A percentile compares a stretch with the other conserved stretches of the same genome.
phyloP scores from a whole-genome alignment of 2,329 filamentous ascomycete genomes.

The Trichocomaceae sp. region DNA sequence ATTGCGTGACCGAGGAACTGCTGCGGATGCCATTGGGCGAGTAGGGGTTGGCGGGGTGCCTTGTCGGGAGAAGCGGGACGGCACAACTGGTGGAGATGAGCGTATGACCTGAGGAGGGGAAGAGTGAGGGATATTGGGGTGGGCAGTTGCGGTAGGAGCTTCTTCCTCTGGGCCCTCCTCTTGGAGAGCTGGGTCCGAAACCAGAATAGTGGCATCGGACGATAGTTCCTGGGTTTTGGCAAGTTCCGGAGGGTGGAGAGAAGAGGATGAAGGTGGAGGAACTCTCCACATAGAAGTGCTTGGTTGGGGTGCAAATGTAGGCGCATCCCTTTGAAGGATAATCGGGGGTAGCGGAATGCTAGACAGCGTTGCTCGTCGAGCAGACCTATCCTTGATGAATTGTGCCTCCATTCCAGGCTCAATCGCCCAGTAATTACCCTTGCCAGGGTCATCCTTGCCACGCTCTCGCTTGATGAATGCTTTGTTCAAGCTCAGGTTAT shows the following conservation, averaged over 20 bases:
- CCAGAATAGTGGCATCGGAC: slow-evolving; percentile 70
- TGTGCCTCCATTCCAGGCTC: slow-evolving; percentile 80
- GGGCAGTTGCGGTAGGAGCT: slow-evolving; percentile 20
- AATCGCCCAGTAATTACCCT: slow-evolving; percentile 96
- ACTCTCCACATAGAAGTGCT: slow-evolving; percentile 31
- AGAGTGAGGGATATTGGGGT: slow-evolving; percentile 32
- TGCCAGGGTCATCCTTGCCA: slow-evolving; percentile 93
- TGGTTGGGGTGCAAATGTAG: slow-evolving; percentile 25
- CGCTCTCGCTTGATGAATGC: slow-evolving; percentile 92
- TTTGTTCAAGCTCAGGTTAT: slow-evolving; percentile 96
- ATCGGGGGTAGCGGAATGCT: slow-evolving; percentile 34
- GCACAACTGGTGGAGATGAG: slow-evolving; percentile 79
- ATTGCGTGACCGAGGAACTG: slow-evolving; percentile 59
- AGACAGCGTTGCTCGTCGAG: slow-evolving; percentile 41
- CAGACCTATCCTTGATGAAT: slow-evolving; percentile 80
- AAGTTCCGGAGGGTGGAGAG: slow-evolving; percentile 14
- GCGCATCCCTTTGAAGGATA: slow-evolving; percentile 24
- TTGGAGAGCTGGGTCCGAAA: slow-evolving; percentile 58
- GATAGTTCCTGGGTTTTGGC: slow-evolving; percentile 51
- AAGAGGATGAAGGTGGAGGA: slow-evolving; percentile 19
- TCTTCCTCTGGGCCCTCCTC: slow-evolving; percentile 47
- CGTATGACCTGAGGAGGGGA: slow-evolving; percentile 57
- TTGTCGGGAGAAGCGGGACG: slow-evolving; percentile 49
- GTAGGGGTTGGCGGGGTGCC: slow-evolving; percentile 68
- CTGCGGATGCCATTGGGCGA: slow-evolving; percentile 55